Percentiles rank a stretch among this genome's conserved stretches.
These are phyloP conservation scores for Chlamydomonas asymmetrica DNA, from an alignment of 139 green algal species.

Conservation along the genomic window DNA sequence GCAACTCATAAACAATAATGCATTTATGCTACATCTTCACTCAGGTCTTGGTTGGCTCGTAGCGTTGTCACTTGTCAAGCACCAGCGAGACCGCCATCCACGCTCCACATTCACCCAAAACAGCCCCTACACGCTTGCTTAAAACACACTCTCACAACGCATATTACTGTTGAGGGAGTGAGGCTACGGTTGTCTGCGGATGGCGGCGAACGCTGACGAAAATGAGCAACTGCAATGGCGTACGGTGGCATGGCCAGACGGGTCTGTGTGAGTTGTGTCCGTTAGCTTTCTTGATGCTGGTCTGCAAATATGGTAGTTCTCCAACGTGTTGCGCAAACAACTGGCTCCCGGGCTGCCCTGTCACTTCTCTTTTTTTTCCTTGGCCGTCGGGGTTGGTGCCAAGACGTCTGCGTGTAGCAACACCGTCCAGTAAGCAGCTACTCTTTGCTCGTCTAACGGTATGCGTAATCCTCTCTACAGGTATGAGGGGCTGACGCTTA, in stretches of 20 bases:
- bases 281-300: neutral
- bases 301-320: neutral
- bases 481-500: constrained; percentile 53
- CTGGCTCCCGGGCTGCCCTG: no score
- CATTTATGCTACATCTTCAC: no score
- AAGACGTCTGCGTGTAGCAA: neutral
- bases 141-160: neutral
- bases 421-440: neutral
- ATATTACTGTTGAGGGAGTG: neutral
- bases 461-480: neutral
- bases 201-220: no score
- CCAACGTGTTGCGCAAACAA: neutral
- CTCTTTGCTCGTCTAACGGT: neutral
- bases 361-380: neutral
- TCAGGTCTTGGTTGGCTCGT: no score
- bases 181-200: no score
- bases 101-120: no score
- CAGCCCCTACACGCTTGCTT: no score
- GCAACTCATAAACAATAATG: no score
- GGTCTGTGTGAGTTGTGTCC: neutral
- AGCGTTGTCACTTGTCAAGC: no score
- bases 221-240: no score
- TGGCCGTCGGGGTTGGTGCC: neutral
- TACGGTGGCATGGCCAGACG: neutral
- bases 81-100: no score